Conservation (phyloP, 768 basidiomycete species). For the Dacryopinax spathularia region DNA sequence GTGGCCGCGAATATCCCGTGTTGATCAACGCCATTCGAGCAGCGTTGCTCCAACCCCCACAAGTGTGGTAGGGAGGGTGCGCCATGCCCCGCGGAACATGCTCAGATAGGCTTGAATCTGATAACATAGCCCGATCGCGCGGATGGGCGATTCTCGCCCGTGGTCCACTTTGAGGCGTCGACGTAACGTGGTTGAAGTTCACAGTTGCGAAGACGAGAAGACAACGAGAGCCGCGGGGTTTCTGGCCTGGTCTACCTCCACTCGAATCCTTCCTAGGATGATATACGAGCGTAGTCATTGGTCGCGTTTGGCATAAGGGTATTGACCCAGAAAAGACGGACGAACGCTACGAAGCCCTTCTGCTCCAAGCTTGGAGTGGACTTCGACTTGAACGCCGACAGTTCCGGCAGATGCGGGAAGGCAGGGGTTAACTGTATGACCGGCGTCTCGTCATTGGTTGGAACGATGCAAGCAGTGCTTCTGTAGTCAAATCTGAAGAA, state of each 20-base stretch:
- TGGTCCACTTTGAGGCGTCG: not conserved
- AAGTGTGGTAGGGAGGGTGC: not conserved
- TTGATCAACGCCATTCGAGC: not conserved
- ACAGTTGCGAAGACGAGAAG: not conserved
- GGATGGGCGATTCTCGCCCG: not conserved
- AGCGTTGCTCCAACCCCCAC: not conserved
- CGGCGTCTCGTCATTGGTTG: not conserved
- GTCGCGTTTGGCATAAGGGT: not conserved
- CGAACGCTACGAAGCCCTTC: not conserved
- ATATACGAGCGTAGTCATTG: not conserved
- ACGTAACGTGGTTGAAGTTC: not conserved
- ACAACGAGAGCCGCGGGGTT: not conserved
- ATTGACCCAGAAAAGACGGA: not conserved
- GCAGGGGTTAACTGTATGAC: not conserved
- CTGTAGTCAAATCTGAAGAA: not conserved
- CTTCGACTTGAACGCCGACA: not conserved
- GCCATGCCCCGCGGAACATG: not conserved
- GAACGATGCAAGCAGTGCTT: not conserved
- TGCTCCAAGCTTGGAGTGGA: not conserved
- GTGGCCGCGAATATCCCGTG: not conserved
- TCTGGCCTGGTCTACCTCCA: not conserved
- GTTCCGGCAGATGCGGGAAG: not conserved
- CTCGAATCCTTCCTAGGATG: not conserved
- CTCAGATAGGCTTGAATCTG: constrained; percentile 4
- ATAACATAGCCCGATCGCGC: not conserved